These are phyloP conservation scores for Trapa bicornis DNA, from an alignment of 345 rosid species.

Conservation along the genomic window DNA sequence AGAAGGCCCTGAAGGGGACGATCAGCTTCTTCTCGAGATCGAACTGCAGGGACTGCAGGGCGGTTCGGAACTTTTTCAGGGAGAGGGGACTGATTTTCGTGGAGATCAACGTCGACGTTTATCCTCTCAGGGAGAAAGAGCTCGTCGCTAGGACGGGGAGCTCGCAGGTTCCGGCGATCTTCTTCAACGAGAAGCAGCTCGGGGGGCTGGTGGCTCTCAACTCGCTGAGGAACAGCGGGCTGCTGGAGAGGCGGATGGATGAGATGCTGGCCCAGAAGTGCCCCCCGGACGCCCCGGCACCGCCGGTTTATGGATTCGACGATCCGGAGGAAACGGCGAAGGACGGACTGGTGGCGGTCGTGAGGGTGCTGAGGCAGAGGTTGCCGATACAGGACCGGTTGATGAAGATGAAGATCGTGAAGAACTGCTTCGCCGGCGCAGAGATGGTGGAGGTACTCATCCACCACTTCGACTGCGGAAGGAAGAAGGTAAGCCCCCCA, in stretches of 20 bases:
- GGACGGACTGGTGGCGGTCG: slow-evolving; percentile 41
- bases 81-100: slow-evolving; percentile 45
- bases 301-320: slow-evolving; percentile 54
- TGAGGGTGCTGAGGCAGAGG: slow-evolving; percentile 47
- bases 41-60: slow-evolving; percentile 66
- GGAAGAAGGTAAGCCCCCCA: slow-evolving; percentile 44
- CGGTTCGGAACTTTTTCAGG: slow-evolving; percentile 56
- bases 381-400: slow-evolving; percentile 76
- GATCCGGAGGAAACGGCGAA: slow-evolving; percentile 31
- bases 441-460: slow-evolving; percentile 64
- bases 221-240: slow-evolving; percentile 61
- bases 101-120: slow-evolving; percentile 84
- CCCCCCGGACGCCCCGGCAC: slow-evolving; percentile 41
- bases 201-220: slow-evolving; percentile 79
- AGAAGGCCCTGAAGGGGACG: slow-evolving; percentile 33
- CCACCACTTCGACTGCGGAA: slow-evolving; percentile 54
- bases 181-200: slow-evolving; percentile 66
- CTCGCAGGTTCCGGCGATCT: slow-evolving; percentile 67
- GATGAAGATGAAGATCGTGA: slow-evolving; percentile 76
- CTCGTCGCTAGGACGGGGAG: slow-evolving; percentile 47
- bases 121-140: slow-evolving; percentile 45
- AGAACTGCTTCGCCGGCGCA: slow-evolving; percentile 71
- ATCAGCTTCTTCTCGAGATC: slow-evolving; percentile 69
- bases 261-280: slow-evolving; percentile 44
- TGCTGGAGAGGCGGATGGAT: slow-evolving; percentile 40